Percentiles rank a stretch among this genome's conserved stretches.
Conservation (phyloP, 2,329 filamentous ascomycete genomes). For the Cephalotrichum gorgonifer region DNA sequence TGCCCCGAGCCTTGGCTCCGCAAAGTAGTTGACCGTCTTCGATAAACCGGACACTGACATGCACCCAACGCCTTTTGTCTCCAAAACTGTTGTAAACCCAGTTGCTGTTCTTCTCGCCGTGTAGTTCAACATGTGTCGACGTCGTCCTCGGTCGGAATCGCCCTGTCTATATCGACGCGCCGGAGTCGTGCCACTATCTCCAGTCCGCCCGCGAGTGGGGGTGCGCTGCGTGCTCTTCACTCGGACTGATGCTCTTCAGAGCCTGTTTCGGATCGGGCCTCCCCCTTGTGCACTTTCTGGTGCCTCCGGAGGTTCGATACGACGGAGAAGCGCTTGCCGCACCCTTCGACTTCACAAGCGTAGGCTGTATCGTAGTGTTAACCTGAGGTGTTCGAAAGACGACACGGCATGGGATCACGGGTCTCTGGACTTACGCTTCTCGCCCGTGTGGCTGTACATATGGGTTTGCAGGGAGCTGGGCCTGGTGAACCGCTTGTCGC, state of each 20-base stretch:
- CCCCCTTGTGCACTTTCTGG: slow-evolving; percentile 89
- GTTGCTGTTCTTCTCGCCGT: neutral
- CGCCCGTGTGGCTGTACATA: slow-evolving; percentile 97
- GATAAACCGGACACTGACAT: neutral
- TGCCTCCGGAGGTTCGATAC: slow-evolving; percentile 92
- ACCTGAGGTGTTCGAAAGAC: neutral
- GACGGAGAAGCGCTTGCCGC: slow-evolving; percentile 91
- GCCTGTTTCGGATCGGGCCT: slow-evolving; percentile 51
- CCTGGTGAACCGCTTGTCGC: slow-evolving; percentile 92
- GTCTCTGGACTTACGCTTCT: slow-evolving; percentile 85
- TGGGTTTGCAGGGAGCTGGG: slow-evolving; percentile 93
- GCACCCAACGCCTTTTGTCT: neutral
- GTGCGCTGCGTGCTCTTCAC: slow-evolving; percentile 16
- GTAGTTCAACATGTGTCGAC: neutral
- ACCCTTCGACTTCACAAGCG: slow-evolving; percentile 87
- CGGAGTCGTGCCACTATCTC: neutral
- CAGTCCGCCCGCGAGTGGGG: too few species aligned
- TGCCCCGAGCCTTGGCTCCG: neutral
- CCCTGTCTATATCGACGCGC: neutral
- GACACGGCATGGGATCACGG: neutral
- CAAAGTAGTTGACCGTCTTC: neutral
- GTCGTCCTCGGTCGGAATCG: neutral
- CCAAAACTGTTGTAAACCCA: neutral
- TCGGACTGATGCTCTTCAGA: slow-evolving; percentile 55
- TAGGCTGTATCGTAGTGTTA: slow-evolving; percentile 51